A percentile compares a stretch with the other conserved stretches of the same genome.
These are phyloP conservation scores for Neopestalotiopsis sp. DNA, from an alignment of 2,329 filamentous ascomycete genomes.

Conservation along the genomic window DNA sequence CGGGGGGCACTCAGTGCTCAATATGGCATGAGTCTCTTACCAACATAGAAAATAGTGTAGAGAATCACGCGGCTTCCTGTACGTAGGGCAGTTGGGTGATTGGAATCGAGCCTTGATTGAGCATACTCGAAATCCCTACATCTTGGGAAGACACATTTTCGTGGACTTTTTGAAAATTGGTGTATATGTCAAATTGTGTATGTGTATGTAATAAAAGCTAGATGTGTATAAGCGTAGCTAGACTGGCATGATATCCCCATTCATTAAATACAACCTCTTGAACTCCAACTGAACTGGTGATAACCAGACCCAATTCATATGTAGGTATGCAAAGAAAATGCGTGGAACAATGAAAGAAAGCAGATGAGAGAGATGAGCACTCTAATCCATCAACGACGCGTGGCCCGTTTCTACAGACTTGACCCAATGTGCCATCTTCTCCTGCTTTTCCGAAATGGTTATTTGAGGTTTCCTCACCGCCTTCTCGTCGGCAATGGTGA, in stretches of 20 bases:
- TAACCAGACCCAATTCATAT: not conserved
- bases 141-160: too few species aligned
- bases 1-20: too few species aligned
- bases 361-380: not conserved
- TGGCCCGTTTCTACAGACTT: slow-evolving; percentile 17
- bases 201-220: not conserved
- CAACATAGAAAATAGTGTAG: too few species aligned
- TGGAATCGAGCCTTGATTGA: too few species aligned
- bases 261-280: not conserved
- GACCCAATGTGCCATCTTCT: slow-evolving; percentile 16
- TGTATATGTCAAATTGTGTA: not conserved
- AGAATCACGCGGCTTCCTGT: too few species aligned
- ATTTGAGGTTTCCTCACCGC: not conserved
- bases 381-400: slow-evolving; percentile 4
- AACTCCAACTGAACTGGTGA: not conserved
- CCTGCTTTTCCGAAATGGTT: not conserved
- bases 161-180: too few species aligned
- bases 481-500: not conserved
- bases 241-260: not conserved
- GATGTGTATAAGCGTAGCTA: not conserved
- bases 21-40: too few species aligned
- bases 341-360: not conserved
- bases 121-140: too few species aligned
- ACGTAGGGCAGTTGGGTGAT: too few species aligned
- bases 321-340: not conserved